Evolutionary conservation across 106 monocot genomes (phyloP), one percentile per base, ranked within the genome.

Genomic region (Cymbidium sinense): DNA sequence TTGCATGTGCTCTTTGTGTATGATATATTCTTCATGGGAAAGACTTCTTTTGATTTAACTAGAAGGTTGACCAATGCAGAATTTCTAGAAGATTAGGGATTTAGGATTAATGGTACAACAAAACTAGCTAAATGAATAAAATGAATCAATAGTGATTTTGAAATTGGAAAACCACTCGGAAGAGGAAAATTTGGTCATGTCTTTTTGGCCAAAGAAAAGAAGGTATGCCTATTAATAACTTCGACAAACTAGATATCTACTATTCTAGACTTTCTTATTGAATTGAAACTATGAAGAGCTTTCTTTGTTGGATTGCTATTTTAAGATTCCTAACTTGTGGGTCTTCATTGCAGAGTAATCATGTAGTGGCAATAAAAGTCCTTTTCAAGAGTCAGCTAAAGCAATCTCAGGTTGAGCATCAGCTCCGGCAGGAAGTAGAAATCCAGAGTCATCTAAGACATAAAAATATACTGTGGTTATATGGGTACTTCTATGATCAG

Each of bases 401-500:
- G 84, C 95, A 99, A 33, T 95, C 99, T 43, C 90, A 95, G 82
- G 99, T 99, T 33, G 99, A 99, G 84, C 99, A 95, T 51, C 99
- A 99, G 77, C 82, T 99, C 50, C 87, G 90, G 5, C 88, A 95
- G 74, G 99, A 99, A 76, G 99, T 99, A 10, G 99, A 99, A 81
- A 99, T 99, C 37, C 99, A 99, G 76, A 93, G 93, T 70, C 99
- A 99, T 79, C 90, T 99, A 15, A 79, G 99, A 23, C 95, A 99
- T 62, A 82, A 90, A 13, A 99, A 99, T 75, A 99, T 99, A 70
- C 76, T 99, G 23, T 92, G 99, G 10, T 78, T 99, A 23, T 99
- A 99, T 85, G 99, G 99, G 1, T 99, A 99, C 76, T 99, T 99
- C 81, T 99, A 99, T 81, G 99, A 99, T 85, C 95, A 99, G 95